A percentile compares a stretch with the other conserved stretches of the same genome.
Conservation (phyloP, 2,329 filamentous ascomycete species). For the Colletotrichum shisoi region DNA sequence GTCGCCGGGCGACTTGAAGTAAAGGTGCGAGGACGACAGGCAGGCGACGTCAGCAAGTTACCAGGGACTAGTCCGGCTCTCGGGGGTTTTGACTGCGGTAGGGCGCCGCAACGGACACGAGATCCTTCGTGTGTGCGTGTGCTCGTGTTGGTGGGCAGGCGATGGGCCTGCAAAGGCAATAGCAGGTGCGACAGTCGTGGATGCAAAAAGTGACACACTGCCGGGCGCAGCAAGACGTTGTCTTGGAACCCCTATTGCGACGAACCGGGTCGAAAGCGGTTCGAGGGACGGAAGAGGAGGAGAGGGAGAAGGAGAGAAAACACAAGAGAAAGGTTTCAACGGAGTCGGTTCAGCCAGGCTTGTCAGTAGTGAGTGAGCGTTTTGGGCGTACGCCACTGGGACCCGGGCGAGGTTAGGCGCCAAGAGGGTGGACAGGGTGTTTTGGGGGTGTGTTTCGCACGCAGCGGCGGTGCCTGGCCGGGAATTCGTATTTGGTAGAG, state of each 20-base stretch:
- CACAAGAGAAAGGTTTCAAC: not conserved
- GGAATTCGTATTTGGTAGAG: conserved; percentile 23
- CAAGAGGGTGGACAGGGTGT: conserved; percentile 4
- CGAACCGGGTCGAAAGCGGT: not conserved
- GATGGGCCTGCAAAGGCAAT: not conserved
- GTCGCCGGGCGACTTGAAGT: conserved; percentile 25
- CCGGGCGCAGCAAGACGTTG: conserved; percentile 20
- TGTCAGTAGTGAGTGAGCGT: not conserved
- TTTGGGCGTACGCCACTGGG: conserved; percentile 19
- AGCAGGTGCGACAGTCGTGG: not conserved
- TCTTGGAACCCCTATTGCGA: conserved; percentile 26
- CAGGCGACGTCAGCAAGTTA: conserved; percentile 20
- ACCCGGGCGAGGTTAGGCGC: conserved; percentile 17
- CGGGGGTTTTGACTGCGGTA: conserved; percentile 8
- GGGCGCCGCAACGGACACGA: conserved; percentile 1
- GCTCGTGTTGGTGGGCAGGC: conserved; percentile 1
- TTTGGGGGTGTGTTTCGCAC: conserved; percentile 19
- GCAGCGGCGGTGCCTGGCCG: conserved; percentile 12
- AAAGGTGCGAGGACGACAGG: not conserved
- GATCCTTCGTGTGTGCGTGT: conserved; percentile 1
- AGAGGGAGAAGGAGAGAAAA: not conserved
- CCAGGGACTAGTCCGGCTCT: conserved; percentile 11
- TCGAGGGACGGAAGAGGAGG: conserved; percentile 5
- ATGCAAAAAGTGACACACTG: conserved; percentile 1
- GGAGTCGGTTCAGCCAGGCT: not conserved